phyloP scores from a whole-genome alignment of 176 grass and related monocot species.

The Juncus effusus region DNA sequence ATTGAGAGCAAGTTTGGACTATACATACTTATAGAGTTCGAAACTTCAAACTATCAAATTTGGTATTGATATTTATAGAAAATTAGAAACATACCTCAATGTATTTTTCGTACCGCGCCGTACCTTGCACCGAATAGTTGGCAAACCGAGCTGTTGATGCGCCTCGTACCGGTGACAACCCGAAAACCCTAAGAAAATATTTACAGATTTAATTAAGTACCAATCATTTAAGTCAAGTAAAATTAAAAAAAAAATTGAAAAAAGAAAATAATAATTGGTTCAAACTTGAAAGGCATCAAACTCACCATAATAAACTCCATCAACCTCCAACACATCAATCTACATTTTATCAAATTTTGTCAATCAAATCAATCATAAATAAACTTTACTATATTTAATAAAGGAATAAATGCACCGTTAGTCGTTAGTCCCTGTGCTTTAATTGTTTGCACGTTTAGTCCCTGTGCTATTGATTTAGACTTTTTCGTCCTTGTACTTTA shows the following conservation, averaged over 20 bases:
- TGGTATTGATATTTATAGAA: background rate
- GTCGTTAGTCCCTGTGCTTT: no score
- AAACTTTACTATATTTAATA: no score
- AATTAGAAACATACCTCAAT: constrained; percentile 42
- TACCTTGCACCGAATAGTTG: constrained; percentile 84
- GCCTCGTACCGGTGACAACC: constrained; percentile 94
- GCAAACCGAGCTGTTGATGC: constrained; percentile 80
- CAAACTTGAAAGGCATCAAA: background rate
- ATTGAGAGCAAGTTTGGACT: no score
- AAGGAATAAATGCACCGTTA: no score
- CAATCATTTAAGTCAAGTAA: background rate
- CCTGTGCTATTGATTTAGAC: no score
- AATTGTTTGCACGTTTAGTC: no score
- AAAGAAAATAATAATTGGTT: background rate
- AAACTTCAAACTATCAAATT: no score
- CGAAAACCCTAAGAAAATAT: constrained; percentile 66
- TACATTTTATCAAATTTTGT: constrained; percentile 26
- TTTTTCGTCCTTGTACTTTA: no score
- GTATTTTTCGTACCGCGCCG: constrained; percentile 85
- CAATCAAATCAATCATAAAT: constrained; percentile 5
- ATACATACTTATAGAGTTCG: no score
- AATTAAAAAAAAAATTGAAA: background rate
- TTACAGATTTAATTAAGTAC: constrained; percentile 6
- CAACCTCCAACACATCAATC: constrained; percentile 94
- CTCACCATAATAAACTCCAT: constrained; percentile 84